Evolutionary conservation across 2,329 filamentous ascomycete genomes (phyloP).

Genomic region (Ophiocordyceps australis): DNA sequence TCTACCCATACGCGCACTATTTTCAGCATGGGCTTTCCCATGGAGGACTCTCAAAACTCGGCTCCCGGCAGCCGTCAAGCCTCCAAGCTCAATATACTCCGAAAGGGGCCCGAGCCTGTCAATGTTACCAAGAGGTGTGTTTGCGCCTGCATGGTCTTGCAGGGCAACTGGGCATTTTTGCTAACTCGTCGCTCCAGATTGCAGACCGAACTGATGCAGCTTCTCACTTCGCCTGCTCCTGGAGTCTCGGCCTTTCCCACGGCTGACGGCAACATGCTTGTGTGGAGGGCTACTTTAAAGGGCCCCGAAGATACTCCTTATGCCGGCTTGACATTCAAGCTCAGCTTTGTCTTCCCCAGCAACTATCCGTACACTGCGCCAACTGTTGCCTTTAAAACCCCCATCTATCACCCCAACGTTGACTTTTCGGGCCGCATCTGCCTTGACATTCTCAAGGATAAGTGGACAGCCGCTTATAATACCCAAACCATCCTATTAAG

Average conservation of each 20-base stretch:
- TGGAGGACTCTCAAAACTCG: conserved; percentile 46
- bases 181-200: conserved; percentile 34
- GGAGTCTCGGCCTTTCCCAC: conserved; percentile 92
- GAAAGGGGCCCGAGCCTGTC: conserved; percentile 45
- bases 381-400: conserved; percentile 90
- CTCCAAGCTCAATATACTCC: conserved; percentile 38
- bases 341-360: conserved; percentile 73
- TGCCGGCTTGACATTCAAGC: conserved; percentile 73
- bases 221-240: conserved; percentile 89
- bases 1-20: too few relatives aligned
- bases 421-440: conserved; percentile 96
- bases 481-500: conserved; percentile 86
- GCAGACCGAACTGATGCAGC: conserved; percentile 93
- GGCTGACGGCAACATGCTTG: conserved; percentile 73
- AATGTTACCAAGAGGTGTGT: conserved; percentile 61
- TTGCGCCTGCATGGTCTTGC: too few relatives aligned
- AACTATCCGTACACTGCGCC: conserved; percentile 91
- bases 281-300: conserved; percentile 86
- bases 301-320: conserved; percentile 89
- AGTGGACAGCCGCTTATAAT: conserved; percentile 97
- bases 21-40: too few relatives aligned
- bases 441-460: conserved; percentile 95
- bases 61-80: conserved; percentile 42
- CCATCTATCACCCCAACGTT: conserved; percentile 97
- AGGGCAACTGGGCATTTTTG: conserved; percentile 1